phyloP scores from a whole-genome alignment of 371 early-diverging fungal species.

The Apophysomyces sp. region DNA sequence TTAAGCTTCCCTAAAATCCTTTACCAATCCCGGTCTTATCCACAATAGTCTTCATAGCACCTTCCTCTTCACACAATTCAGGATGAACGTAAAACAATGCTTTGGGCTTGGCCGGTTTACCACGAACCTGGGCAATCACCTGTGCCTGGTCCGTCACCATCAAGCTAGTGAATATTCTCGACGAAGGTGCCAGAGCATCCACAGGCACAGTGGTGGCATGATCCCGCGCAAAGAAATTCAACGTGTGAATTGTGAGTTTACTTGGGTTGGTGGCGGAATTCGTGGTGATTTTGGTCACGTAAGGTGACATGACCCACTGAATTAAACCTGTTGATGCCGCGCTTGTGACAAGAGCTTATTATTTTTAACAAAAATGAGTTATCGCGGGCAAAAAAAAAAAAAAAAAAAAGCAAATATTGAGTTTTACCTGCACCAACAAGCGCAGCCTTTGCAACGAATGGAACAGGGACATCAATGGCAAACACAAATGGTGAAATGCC shows the following conservation, averaged over 20 bases:
- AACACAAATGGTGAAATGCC: constrained; percentile 64
- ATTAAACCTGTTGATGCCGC: constrained; percentile 60
- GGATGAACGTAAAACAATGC: constrained; percentile 56
- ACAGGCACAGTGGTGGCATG: constrained; percentile 55
- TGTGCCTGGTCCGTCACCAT: constrained; percentile 43
- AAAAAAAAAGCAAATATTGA: background rate
- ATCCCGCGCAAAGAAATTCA: constrained; percentile 36
- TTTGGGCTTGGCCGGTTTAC: constrained; percentile 48
- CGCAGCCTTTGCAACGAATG: constrained; percentile 56
- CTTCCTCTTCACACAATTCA: constrained; percentile 46
- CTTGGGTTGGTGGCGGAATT: constrained; percentile 12
- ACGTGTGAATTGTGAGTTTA: constrained; percentile 31
- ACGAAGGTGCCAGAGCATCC: constrained; percentile 51
- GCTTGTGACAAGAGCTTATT: constrained; percentile 58
- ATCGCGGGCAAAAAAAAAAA: background rate
- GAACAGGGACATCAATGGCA: constrained; percentile 60
- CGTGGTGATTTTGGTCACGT: constrained; percentile 59
- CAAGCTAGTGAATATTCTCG: constrained; percentile 56
- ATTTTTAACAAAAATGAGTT: no score
- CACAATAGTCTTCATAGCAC: constrained; percentile 34
- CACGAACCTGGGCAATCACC: constrained; percentile 30
- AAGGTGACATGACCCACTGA: constrained; percentile 67
- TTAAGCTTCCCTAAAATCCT: constrained; percentile 31
- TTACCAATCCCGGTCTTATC: constrained; percentile 45
- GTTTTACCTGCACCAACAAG: constrained; percentile 55